These are phyloP conservation scores for Fusarium pseudograminearum DNA, from an alignment of 2,329 filamentous ascomycete genomes.

Conservation along the genomic window DNA sequence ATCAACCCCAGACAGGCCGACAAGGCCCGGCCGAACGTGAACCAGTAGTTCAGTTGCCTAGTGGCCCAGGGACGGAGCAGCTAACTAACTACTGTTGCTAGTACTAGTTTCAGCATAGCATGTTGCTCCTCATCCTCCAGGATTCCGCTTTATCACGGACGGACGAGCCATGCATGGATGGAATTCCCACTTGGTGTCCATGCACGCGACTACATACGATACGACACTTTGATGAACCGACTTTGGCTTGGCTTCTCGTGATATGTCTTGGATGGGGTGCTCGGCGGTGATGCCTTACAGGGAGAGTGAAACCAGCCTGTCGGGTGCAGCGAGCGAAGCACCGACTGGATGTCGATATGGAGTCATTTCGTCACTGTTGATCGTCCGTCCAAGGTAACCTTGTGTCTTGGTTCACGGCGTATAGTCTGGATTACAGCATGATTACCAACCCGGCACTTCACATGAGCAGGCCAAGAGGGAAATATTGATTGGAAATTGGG, in stretches of 20 bases:
- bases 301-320: slow-evolving; percentile 30
- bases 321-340: slow-evolving; percentile 17
- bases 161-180: not conserved
- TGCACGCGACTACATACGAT: slow-evolving; percentile 28
- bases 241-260: slow-evolving; percentile 33
- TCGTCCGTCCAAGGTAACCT: not conserved
- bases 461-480: not conserved
- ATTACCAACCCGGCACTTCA: slow-evolving; percentile 34
- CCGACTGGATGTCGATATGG: slow-evolving; percentile 11
- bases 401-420: slow-evolving; percentile 3
- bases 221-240: slow-evolving; percentile 28
- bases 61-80: slow-evolving; percentile 1
- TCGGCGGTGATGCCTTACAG: slow-evolving; percentile 9
- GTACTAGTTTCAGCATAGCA: slow-evolving; percentile 20
- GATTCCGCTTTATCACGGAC: slow-evolving; percentile 11
- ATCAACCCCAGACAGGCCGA: slow-evolving; percentile 9
- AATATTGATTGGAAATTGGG: slow-evolving; percentile 3
- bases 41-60: slow-evolving; percentile 20
- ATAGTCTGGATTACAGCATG: slow-evolving; percentile 21
- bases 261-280: slow-evolving; percentile 8
- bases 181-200: slow-evolving; percentile 26
- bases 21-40: not conserved
- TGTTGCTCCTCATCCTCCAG: slow-evolving; percentile 12
- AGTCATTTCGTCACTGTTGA: slow-evolving; percentile 21
- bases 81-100: not conserved